Conservation (phyloP, 192 early-diverging fungal species). For the Diversispora eburnea region DNA sequence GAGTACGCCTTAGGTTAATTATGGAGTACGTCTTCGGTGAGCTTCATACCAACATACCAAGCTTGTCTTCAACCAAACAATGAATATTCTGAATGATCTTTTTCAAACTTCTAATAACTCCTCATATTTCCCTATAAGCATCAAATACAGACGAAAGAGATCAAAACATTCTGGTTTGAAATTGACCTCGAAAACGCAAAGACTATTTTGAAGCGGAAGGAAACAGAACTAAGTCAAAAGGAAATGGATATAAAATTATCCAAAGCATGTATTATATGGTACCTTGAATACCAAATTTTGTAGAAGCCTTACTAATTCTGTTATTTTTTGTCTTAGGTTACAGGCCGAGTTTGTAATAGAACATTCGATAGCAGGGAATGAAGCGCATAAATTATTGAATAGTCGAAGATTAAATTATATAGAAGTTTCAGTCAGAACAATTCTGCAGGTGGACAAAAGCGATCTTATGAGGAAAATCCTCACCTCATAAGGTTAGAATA, state of each 20-base stretch:
- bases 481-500: background rate
- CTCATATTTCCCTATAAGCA: background rate
- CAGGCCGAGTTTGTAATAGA: background rate
- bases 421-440: background rate
- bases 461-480: background rate
- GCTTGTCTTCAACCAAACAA: background rate
- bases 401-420: background rate
- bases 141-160: slow-evolving; percentile 1
- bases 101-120: background rate
- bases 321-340: slow-evolving; percentile 1
- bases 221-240: background rate
- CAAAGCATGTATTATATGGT: background rate
- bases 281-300: background rate
- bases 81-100: background rate
- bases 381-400: background rate
- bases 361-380: background rate
- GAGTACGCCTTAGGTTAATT: background rate
- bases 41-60: background rate
- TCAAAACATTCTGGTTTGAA: slow-evolving; percentile 3
- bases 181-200: background rate
- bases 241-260: background rate
- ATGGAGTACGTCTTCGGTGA: background rate
- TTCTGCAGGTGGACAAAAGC: background rate
- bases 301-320: background rate
- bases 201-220: background rate